A percentile compares a stretch with the other conserved stretches of the same genome.
Conservation (phyloP, 441 rosid genomes). For the Sinapis alba region DNA sequence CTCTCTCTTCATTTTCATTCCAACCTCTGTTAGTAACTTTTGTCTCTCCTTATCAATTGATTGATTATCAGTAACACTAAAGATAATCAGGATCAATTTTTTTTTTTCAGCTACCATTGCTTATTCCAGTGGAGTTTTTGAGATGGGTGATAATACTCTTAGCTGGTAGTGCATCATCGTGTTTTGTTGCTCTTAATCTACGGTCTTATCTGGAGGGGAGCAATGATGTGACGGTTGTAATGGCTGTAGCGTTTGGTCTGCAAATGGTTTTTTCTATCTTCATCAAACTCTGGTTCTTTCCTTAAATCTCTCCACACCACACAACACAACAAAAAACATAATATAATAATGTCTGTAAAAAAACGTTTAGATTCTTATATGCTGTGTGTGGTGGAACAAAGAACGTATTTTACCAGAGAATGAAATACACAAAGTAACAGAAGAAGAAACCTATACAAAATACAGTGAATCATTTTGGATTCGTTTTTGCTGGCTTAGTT, state of each 20-base stretch:
- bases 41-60: background rate
- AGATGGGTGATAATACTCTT: slow-evolving; percentile 82
- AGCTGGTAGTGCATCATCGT: slow-evolving; percentile 69
- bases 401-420: background rate
- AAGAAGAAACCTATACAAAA: slow-evolving; percentile 23
- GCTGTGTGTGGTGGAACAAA: slow-evolving; percentile 15
- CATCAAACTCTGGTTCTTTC: slow-evolving; percentile 93
- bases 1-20: slow-evolving; percentile 78
- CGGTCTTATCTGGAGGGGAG: slow-evolving; percentile 51
- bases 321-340: background rate
- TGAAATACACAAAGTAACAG: slow-evolving; percentile 18
- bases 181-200: slow-evolving; percentile 76
- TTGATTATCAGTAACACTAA: background rate
- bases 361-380: slow-evolving; percentile 26
- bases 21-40: slow-evolving; percentile 49
- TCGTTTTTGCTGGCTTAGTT: slow-evolving; percentile 14
- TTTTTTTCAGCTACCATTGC: slow-evolving; percentile 67
- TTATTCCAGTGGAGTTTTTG: slow-evolving; percentile 79
- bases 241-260: slow-evolving; percentile 67
- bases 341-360: slow-evolving; percentile 16
- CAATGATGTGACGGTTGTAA: slow-evolving; percentile 53
- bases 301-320: slow-evolving; percentile 43
- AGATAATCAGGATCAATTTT: background rate
- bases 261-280: slow-evolving; percentile 86
- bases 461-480: slow-evolving; percentile 12